Evolutionary conservation across 1,284 basidiomycete species (phyloP).

Genomic region (Athelia sp.): DNA sequence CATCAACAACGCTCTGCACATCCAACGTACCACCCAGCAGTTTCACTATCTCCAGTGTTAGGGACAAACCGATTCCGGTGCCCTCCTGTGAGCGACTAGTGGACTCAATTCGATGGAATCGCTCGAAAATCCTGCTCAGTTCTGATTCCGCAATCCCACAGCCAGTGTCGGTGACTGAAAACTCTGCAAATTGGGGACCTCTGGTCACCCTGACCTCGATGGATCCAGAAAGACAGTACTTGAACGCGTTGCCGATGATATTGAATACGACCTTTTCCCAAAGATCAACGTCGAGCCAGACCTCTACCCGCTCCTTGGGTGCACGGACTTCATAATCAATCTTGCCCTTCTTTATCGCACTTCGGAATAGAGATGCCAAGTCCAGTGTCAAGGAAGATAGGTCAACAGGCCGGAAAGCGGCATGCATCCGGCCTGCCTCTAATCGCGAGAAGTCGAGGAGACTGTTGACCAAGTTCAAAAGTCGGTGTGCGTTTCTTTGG

Average conservation of each 20-base stretch:
- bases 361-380: slow-evolving; percentile 24
- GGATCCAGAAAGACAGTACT: slow-evolving; percentile 13
- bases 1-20: slow-evolving; percentile 14
- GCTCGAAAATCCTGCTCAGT: slow-evolving; percentile 18
- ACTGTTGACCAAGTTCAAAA: slow-evolving; percentile 22
- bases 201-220: too few relatives aligned
- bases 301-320: neutral
- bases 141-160: slow-evolving; percentile 21
- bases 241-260: slow-evolving; percentile 26
- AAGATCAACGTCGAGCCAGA: slow-evolving; percentile 22
- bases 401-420: slow-evolving; percentile 19
- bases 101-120: slow-evolving; percentile 24
- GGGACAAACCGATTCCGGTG: slow-evolving; percentile 26
- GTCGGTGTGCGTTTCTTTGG: slow-evolving; percentile 19
- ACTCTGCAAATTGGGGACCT: too few relatives aligned
- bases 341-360: slow-evolving; percentile 20
- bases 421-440: slow-evolving; percentile 20
- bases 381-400: slow-evolving; percentile 20
- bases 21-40: slow-evolving; percentile 20
- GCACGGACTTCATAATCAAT: slow-evolving; percentile 11
- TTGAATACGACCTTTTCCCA: slow-evolving; percentile 29
- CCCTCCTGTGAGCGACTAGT: slow-evolving; percentile 23
- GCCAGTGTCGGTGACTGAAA: slow-evolving; percentile 19
- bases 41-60: slow-evolving; percentile 25
- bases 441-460: slow-evolving; percentile 25